Evolutionary conservation across 768 basidiomycete species (phyloP).

Genomic region (Mycena vulgaris): DNA sequence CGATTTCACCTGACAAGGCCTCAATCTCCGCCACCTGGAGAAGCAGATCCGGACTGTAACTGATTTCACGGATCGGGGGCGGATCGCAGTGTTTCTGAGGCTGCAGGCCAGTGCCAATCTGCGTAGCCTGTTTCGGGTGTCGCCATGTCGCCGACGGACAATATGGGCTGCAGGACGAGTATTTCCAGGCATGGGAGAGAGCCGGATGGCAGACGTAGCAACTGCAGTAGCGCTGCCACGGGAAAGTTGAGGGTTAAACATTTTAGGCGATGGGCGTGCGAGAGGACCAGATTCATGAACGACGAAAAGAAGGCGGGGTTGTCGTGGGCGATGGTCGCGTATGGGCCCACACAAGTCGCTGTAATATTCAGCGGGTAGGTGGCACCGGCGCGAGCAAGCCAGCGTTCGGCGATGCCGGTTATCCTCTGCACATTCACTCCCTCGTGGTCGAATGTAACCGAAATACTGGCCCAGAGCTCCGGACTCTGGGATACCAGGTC

Average conservation of each 20-base stretch:
- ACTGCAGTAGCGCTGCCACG: background rate
- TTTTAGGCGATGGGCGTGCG: background rate
- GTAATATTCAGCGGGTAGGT: background rate
- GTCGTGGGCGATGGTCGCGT: background rate
- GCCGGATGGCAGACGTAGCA: background rate
- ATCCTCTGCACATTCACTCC: background rate
- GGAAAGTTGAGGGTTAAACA: background rate
- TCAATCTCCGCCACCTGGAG: background rate
- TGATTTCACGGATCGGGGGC: background rate
- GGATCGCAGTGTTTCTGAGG: background rate
- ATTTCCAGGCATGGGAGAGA: background rate
- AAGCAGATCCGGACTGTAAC: background rate
- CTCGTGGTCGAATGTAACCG: background rate
- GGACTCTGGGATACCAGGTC: background rate
- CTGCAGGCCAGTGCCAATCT: background rate
- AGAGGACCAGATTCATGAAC: background rate
- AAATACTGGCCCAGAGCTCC: conserved; percentile 4
- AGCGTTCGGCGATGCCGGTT: background rate
- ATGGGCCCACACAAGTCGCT: background rate
- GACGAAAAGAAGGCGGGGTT: background rate
- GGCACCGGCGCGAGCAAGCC: background rate
- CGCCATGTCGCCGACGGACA: background rate
- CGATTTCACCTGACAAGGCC: background rate
- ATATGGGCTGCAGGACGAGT: background rate
- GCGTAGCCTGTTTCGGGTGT: background rate